phyloP scores from a whole-genome alignment of 805 yeast species.

The Metschnikowia bowlesiae region DNA sequence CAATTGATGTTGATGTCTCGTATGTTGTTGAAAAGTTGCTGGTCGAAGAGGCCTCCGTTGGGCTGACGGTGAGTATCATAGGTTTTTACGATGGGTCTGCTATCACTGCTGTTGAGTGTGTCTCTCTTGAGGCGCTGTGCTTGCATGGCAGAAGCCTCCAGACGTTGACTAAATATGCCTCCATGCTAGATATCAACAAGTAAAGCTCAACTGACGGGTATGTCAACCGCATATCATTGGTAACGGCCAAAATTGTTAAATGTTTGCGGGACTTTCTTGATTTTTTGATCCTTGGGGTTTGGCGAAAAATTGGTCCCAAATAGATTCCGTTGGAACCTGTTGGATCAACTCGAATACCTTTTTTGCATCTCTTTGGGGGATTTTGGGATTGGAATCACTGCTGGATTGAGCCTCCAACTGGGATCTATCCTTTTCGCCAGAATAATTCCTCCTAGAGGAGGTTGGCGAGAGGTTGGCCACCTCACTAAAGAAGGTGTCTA shows the following conservation, averaged over 20 bases:
- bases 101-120: slow-evolving; percentile 23
- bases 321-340: slow-evolving; percentile 59
- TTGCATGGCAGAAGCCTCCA: slow-evolving; percentile 10
- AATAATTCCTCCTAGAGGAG: slow-evolving; percentile 4
- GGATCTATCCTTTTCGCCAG: not conserved
- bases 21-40: slow-evolving; percentile 11
- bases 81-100: slow-evolving; percentile 29
- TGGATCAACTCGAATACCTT: slow-evolving; percentile 56
- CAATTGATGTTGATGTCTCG: slow-evolving; percentile 6
- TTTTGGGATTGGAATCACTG: not conserved
- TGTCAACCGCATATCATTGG: too few species aligned
- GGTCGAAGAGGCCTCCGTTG: slow-evolving; percentile 11
- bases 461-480: slow-evolving; percentile 31
- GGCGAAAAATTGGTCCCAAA: slow-evolving; percentile 65
- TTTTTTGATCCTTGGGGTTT: slow-evolving; percentile 2
- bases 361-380: slow-evolving; percentile 45
- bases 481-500: slow-evolving; percentile 48
- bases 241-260: not conserved
- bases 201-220: not conserved
- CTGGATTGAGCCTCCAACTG: not conserved
- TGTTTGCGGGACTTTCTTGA: not conserved
- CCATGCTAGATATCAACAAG: slow-evolving; percentile 5
- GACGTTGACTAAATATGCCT: slow-evolving; percentile 17
- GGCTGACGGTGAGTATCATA: slow-evolving; percentile 26
- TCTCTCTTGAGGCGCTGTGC: slow-evolving; percentile 14